A percentile compares a stretch with the other conserved stretches of the same genome.
These are phyloP conservation scores for Hyaloperonospora brassicae DNA, from an alignment of 352 stramenopile species.

Conservation along the genomic window DNA sequence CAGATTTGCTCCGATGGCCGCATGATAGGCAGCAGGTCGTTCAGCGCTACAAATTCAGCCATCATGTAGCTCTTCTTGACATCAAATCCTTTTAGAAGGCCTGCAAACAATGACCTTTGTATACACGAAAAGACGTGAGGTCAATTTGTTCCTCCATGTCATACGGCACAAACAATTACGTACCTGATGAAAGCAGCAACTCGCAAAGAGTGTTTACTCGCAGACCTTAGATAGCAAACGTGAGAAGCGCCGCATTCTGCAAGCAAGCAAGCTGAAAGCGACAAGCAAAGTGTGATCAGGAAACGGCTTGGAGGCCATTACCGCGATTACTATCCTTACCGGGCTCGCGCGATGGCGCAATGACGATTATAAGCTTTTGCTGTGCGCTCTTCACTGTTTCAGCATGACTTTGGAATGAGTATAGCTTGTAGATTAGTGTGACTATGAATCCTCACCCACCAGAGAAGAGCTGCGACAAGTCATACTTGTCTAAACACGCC, in stretches of 20 bases:
- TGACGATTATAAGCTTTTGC: constrained; percentile 33
- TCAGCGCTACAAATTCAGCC: constrained; percentile 36
- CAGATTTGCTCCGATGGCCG: constrained; percentile 25
- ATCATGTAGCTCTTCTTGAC: constrained; percentile 32
- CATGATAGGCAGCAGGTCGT: constrained; percentile 29
- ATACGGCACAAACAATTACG: neutral
- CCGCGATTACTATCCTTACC: constrained; percentile 13
- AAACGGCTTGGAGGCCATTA: neutral
- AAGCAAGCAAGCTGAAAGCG: constrained; percentile 38
- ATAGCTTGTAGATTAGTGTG: neutral
- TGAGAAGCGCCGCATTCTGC: constrained; percentile 35
- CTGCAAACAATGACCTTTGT: constrained; percentile 40
- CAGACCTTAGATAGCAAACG: constrained; percentile 53
- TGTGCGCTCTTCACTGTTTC: constrained; percentile 10
- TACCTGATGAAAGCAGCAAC: constrained; percentile 50
- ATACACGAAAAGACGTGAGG: neutral
- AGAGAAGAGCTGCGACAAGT: constrained; percentile 24
- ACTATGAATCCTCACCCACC: constrained; percentile 15
- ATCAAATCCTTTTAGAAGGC: constrained; percentile 34
- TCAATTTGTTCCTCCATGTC: too few species aligned
- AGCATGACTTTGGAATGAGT: constrained; percentile 5
- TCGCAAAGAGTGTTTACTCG: constrained; percentile 24
- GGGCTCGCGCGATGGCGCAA: constrained; percentile 22
- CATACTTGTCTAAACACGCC: constrained; percentile 20
- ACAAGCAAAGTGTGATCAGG: neutral